Conservation (phyloP, 2,329 filamentous ascomycete genomes). For the Ophiostoma ips region DNA sequence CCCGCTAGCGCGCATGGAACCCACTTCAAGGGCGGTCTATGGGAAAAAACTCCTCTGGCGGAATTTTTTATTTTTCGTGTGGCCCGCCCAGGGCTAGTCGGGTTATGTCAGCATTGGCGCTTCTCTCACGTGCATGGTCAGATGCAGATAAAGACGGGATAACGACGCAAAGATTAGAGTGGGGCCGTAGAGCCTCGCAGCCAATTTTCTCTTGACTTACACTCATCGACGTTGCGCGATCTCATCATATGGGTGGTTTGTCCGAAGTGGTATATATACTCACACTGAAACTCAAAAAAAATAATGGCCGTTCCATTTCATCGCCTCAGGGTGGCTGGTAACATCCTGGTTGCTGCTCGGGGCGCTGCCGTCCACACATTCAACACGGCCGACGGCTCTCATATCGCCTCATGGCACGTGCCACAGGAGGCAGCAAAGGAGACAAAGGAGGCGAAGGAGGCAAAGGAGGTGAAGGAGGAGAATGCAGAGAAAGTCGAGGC, state of each 20-base stretch:
- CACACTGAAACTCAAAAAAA: background rate
- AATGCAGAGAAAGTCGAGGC: background rate
- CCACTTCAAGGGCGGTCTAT: background rate
- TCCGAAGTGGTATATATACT: too few species aligned
- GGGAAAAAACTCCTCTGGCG: constrained; percentile 1
- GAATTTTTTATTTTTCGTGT: constrained; percentile 4
- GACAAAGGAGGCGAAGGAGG: background rate
- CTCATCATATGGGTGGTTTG: background rate
- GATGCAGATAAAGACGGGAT: background rate
- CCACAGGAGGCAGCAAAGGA: constrained; percentile 15
- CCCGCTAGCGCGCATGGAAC: background rate
- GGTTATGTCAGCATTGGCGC: background rate
- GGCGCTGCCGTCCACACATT: constrained; percentile 60
- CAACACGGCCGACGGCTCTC: constrained; percentile 39
- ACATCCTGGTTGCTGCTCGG: constrained; percentile 57
- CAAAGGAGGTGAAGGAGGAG: background rate
- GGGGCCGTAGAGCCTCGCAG: background rate
- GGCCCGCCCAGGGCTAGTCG: background rate
- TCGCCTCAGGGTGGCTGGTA: constrained; percentile 38
- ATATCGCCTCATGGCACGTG: constrained; percentile 49
- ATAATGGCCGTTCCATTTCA: constrained; percentile 43
- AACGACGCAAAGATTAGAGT: background rate
- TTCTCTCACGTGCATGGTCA: background rate
- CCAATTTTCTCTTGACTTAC: constrained; percentile 4
- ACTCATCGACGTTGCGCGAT: background rate